These are phyloP conservation scores for Nicotiana tabacum DNA, from an alignment of 257 asterid genomes.

Conservation along the genomic window DNA sequence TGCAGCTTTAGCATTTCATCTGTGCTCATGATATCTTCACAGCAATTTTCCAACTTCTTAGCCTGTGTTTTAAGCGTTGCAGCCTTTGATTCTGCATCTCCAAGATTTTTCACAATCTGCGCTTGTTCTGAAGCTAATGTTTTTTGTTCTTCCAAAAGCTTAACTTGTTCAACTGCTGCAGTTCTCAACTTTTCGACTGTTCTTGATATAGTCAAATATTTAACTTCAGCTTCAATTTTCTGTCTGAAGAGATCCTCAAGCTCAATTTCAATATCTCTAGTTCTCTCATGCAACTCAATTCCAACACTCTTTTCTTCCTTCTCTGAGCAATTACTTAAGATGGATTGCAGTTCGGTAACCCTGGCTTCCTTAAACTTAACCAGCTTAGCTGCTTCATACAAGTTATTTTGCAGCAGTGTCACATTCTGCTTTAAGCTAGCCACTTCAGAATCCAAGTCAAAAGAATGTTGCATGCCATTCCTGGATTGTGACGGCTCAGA, in stretches of 20 bases:
- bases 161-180: conserved; percentile 39
- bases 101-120: conserved; percentile 37
- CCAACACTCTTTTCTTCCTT: conserved; percentile 16
- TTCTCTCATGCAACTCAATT: neutral
- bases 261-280: conserved; percentile 28
- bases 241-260: conserved; percentile 51
- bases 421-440: conserved; percentile 16
- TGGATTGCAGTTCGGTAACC: neutral
- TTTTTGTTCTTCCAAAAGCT: conserved; percentile 42
- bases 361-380: neutral
- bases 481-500: conserved; percentile 23
- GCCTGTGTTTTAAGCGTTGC: conserved; percentile 34
- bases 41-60: conserved; percentile 32
- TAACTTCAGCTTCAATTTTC: conserved; percentile 72
- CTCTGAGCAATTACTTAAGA: neutral
- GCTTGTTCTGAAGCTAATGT: conserved; percentile 40
- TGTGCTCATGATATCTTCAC: conserved; percentile 31
- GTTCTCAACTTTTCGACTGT: conserved; percentile 21
- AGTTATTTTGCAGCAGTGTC: conserved; percentile 16
- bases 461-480: conserved; percentile 10
- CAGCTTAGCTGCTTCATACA: conserved; percentile 27
- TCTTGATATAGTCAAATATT: conserved; percentile 26
- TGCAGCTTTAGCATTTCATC: conserved; percentile 41
- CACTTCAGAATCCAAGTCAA: conserved; percentile 29
- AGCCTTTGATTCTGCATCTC: conserved; percentile 44